Conservation (phyloP, 2,329 filamentous ascomycete species). For the Claviceps sorghi region DNA sequence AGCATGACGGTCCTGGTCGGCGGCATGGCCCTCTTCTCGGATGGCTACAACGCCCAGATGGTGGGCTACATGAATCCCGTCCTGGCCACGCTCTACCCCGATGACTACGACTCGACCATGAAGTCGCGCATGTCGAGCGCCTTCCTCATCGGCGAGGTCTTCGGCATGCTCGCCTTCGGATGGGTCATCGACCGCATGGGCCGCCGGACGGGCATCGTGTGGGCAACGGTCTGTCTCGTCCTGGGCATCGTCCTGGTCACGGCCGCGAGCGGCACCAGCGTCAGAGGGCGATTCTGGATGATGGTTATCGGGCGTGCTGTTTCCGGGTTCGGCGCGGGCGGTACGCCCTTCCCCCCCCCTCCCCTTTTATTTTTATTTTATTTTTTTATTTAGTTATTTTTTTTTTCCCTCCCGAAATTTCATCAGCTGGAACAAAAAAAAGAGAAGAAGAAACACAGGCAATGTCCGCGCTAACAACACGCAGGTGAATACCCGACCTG, state of each 20-base stretch:
- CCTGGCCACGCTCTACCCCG: constrained; percentile 16
- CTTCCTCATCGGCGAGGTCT: constrained; percentile 25
- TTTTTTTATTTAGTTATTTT: too few species aligned
- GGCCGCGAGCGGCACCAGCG: constrained; percentile 26
- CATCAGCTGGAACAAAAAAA: not conserved
- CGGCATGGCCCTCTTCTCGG: constrained; percentile 16
- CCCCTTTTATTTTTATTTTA: too few species aligned
- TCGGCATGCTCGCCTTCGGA: constrained; percentile 26
- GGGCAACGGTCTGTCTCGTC: constrained; percentile 31
- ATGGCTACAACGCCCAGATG: constrained; percentile 21
- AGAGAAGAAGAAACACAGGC: not conserved
- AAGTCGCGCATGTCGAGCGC: constrained; percentile 26
- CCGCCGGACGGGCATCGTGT: constrained; percentile 29
- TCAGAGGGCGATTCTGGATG: constrained; percentile 35
- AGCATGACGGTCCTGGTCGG: not conserved
- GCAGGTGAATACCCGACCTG: constrained; percentile 19
- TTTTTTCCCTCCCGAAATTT: not conserved
- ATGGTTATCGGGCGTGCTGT: constrained; percentile 32
- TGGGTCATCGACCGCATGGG: constrained; percentile 31
- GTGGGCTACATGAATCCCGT: constrained; percentile 21
- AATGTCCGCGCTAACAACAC: too few species aligned
- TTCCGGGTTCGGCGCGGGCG: constrained; percentile 29
- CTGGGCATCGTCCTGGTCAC: constrained; percentile 29
- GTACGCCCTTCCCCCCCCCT: too few species aligned
- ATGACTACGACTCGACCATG: constrained; percentile 18